phyloP scores from a whole-genome alignment of 2,329 filamentous ascomycete species.

The Didymella segeticola region DNA sequence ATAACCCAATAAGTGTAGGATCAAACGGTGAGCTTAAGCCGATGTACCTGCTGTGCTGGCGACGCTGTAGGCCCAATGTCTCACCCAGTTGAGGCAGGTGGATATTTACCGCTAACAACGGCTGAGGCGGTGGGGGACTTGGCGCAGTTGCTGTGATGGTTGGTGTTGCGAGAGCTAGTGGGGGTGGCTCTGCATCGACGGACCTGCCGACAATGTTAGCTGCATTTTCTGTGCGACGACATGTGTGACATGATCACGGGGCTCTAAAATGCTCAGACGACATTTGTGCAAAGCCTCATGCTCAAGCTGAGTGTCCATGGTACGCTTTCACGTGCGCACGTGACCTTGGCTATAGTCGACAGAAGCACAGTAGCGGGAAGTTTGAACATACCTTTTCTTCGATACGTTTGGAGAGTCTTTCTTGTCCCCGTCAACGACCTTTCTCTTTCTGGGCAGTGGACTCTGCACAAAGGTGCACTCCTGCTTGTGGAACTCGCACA shows the following conservation, averaged over 20 bases:
- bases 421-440: conserved; percentile 69
- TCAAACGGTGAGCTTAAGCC: conserved; percentile 85
- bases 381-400: conserved; percentile 71
- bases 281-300: not conserved
- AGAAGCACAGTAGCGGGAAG: conserved; percentile 25
- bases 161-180: conserved; percentile 49
- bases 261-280: not conserved
- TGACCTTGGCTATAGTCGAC: conserved; percentile 20
- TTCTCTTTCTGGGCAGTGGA: conserved; percentile 80
- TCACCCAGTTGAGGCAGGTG: conserved; percentile 52
- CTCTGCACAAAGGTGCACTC: conserved; percentile 81
- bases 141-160: conserved; percentile 50
- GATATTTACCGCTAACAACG: conserved; percentile 34
- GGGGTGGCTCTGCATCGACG: conserved; percentile 49
- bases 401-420: conserved; percentile 62
- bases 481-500: conserved; percentile 78
- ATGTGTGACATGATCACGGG: not conserved
- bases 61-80: conserved; percentile 73
- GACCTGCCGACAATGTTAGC: conserved; percentile 44
- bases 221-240: conserved; percentile 13
- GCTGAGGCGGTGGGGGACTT: conserved; percentile 44
- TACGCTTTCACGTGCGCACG: conserved; percentile 30
- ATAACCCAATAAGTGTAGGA: conserved; percentile 81
- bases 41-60: conserved; percentile 83
- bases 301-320: not conserved